Base-by-base conservation (phyloP, 257 asterid genomes). In the Dorcoceras hygrometricum region DNA sequence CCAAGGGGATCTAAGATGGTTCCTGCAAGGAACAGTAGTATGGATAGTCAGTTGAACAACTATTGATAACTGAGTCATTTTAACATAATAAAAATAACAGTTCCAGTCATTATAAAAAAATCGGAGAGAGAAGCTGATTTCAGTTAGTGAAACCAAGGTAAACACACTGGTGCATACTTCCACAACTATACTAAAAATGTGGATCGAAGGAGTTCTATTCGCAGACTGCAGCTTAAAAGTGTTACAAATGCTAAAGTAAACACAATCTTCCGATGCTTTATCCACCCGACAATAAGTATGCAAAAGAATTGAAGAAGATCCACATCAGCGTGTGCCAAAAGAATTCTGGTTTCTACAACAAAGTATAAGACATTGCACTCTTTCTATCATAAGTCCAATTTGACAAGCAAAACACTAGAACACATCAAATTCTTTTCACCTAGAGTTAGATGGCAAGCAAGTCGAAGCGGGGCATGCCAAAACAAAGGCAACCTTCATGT, bases 1-100 rank as follows among this genome's bases (percentile, higher is more conserved):
- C 97, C 98, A 89, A 71, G 98, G 98, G 1, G 98, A 92, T 80
- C 87, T 92, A 55, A 78, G 88, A 71, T 84, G 95, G 67, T 80
- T 86, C 78, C 96, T 87, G 86, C 39, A 79, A 80, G 62, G 76
- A 66, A 72, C 55, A 71, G 65, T 19, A 71, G 9, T 20, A 59
- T 62, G 50, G 48, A 67, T 65, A 70, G 63, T 62, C 53, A 79
- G 58, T 67, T 71, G 18, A 12, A 16, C 53, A 14, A 7, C n/a
- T 0, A 43, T 14, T 43, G 51, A 63, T 54, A 25, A 65, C 53
- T 54, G 74, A 58, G 20, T 34, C 53, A 63, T 62, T 31, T 19
- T 48, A 73, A 65, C 59, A 72, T 61, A 68, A 58, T 27, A 72
- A 62, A 53, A 46, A 46, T 34, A 0, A 39, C 3, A 58, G 34